phyloP scores from a whole-genome alignment of 2,329 filamentous ascomycete genomes.

The Anthostomella pinea region DNA sequence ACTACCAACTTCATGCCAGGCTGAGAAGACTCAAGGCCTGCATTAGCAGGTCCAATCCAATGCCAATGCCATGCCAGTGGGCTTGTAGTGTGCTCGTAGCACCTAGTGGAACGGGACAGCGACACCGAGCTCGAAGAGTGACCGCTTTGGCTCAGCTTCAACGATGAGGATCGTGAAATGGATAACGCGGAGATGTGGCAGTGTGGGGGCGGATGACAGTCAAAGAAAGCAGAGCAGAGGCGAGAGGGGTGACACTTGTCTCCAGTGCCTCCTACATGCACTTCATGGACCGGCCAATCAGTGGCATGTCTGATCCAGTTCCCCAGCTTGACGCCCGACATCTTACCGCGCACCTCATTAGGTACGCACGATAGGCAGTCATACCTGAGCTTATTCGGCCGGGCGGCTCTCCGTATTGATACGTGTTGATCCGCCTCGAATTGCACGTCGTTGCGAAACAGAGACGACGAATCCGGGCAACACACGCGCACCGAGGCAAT shows the following conservation, averaged over 20 bases:
- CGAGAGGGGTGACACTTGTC: constrained; percentile 13
- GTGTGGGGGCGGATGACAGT: constrained; percentile 10
- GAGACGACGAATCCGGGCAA: too few relatives aligned
- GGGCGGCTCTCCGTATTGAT: too few relatives aligned
- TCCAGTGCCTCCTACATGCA: too few relatives aligned
- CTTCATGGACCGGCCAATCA: constrained; percentile 5
- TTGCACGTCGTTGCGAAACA: constrained; percentile 17
- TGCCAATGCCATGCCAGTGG: too few relatives aligned
- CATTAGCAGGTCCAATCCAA: too few relatives aligned
- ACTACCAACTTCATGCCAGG: too few relatives aligned
- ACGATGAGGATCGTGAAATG: constrained; percentile 8
- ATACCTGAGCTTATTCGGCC: constrained; percentile 19
- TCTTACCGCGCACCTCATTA: neutral
- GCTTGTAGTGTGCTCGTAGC: too few relatives aligned
- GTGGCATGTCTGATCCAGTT: constrained; percentile 5
- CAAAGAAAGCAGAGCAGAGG: constrained; percentile 1
- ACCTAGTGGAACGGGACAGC: too few relatives aligned
- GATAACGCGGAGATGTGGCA: constrained; percentile 6
- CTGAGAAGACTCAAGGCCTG: too few relatives aligned
- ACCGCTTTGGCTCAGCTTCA: too few relatives aligned
- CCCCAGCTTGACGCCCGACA: constrained; percentile 30
- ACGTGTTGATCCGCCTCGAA: constrained; percentile 12
- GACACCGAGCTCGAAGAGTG: too few relatives aligned
- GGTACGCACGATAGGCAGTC: constrained; percentile 19
- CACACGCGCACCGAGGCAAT: too few relatives aligned